Conservation (phyloP, 768 basidiomycete species). For the Scleroderma citrinum region DNA sequence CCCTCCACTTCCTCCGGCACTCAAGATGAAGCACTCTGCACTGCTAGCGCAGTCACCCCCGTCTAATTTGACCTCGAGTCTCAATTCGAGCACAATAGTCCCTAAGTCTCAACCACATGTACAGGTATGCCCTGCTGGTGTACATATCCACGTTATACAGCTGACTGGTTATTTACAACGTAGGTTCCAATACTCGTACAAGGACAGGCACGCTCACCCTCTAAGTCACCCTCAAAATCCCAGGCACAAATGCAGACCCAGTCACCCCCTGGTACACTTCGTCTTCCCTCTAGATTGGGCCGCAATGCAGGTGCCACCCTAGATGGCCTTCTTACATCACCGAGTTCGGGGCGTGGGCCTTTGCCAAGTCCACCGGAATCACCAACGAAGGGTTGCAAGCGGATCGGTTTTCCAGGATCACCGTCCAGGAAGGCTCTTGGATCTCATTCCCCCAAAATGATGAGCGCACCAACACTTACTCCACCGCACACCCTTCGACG, state of each 20-base stretch:
- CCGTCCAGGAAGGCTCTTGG: slow-evolving; percentile 4
- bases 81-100: slow-evolving; percentile 3
- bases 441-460: background rate
- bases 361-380: slow-evolving; percentile 28
- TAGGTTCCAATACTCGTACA: background rate
- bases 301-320: slow-evolving; percentile 22
- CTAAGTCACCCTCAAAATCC: background rate
- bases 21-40: slow-evolving; percentile 12
- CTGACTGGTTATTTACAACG: background rate
- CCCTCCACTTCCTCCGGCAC: slow-evolving; percentile 13
- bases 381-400: slow-evolving; percentile 15
- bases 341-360: background rate
- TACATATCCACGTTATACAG: background rate
- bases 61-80: slow-evolving; percentile 9
- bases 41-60: slow-evolving; percentile 1
- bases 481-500: slow-evolving; percentile 12
- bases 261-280: slow-evolving; percentile 24
- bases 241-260: slow-evolving; percentile 6
- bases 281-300: slow-evolving; percentile 26
- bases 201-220: background rate
- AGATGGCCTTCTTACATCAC: background rate
- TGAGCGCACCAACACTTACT: background rate
- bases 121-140: background rate
- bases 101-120: slow-evolving; percentile 9
- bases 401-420: background rate